These are phyloP conservation scores for Tardiomyces depauwii DNA, from an alignment of 1,139 yeast species.

Conservation along the genomic window DNA sequence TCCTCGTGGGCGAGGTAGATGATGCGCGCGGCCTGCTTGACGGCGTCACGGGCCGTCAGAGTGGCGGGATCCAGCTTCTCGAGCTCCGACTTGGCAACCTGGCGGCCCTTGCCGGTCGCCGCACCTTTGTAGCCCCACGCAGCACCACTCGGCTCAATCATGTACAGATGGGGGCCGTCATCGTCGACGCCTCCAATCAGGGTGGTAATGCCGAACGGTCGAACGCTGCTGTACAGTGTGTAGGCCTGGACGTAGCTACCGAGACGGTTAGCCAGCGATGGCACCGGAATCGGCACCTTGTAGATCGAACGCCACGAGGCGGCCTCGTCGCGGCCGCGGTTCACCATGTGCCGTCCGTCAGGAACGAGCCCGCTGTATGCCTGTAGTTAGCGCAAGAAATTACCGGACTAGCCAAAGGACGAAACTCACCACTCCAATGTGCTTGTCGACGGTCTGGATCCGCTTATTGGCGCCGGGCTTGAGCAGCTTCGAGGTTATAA, in stretches of 20 bases:
- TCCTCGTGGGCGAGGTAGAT: slow-evolving; percentile 94
- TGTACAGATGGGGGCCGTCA: slow-evolving; percentile 70
- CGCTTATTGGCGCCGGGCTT: slow-evolving; percentile 85
- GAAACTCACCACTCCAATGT: slow-evolving; percentile 53
- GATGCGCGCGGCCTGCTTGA: slow-evolving; percentile 87
- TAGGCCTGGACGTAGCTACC: slow-evolving; percentile 93
- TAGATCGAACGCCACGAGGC: slow-evolving; percentile 66
- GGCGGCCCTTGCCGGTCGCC: slow-evolving; percentile 97
- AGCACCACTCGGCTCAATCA: slow-evolving; percentile 96
- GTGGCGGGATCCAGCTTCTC: slow-evolving; percentile 75
- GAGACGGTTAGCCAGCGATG: slow-evolving; percentile 75
- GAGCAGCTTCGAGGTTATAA: slow-evolving; percentile 83
- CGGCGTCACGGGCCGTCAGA: slow-evolving; percentile 68
- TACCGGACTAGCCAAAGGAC: background rate
- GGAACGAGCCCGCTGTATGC: slow-evolving; percentile 87
- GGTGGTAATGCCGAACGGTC: slow-evolving; percentile 92
- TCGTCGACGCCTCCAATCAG: slow-evolving; percentile 91
- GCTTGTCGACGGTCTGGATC: slow-evolving; percentile 87
- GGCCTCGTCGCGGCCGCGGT: slow-evolving; percentile 89
- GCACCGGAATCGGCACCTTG: slow-evolving; percentile 66
- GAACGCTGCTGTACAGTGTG: slow-evolving; percentile 90
- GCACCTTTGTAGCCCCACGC: slow-evolving; percentile 98
- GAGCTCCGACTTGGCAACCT: slow-evolving; percentile 88
- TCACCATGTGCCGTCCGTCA: slow-evolving; percentile 90
- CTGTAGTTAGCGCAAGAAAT: slow-evolving; percentile 5